Conservation (phyloP, 1,284 basidiomycete genomes). For the Entoloma clypeatum region DNA sequence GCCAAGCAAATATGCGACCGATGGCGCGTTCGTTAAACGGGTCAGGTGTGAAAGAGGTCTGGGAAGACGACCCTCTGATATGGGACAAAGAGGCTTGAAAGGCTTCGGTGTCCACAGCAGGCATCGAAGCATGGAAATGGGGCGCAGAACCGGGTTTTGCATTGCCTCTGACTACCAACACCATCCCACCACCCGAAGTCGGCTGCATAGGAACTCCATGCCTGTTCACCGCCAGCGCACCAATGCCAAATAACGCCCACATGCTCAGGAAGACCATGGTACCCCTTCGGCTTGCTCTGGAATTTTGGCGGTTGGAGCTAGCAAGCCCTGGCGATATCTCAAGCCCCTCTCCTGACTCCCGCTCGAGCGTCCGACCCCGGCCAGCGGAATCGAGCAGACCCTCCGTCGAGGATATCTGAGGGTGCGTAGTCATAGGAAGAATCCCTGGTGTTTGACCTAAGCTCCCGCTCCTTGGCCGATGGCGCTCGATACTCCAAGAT, state of each 20-base stretch:
- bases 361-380: constrained; percentile 46
- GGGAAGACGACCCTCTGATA: constrained; percentile 3
- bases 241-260: constrained; percentile 67
- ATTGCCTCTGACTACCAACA: constrained; percentile 25
- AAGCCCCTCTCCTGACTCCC: constrained; percentile 28
- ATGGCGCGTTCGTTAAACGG: constrained; percentile 57
- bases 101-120: not conserved
- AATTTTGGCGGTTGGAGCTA: constrained; percentile 37
- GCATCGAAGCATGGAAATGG: not conserved
- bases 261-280: constrained; percentile 70
- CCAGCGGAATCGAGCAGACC: constrained; percentile 25
- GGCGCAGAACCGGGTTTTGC: constrained; percentile 6
- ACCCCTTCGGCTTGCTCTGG: constrained; percentile 58
- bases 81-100: not conserved
- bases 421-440: constrained; percentile 27
- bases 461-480: constrained; percentile 39
- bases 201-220: constrained; percentile 25
- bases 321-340: constrained; percentile 26
- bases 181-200: constrained; percentile 29
- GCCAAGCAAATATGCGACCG: constrained; percentile 88
- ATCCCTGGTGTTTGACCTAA: constrained; percentile 32
- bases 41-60: constrained; percentile 25
- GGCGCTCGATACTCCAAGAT: constrained; percentile 64
- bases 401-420: constrained; percentile 24
- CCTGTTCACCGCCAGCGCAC: constrained; percentile 38